Evolutionary conservation across 768 basidiomycete species (phyloP).

Genomic region (Macrocybe gigantea): DNA sequence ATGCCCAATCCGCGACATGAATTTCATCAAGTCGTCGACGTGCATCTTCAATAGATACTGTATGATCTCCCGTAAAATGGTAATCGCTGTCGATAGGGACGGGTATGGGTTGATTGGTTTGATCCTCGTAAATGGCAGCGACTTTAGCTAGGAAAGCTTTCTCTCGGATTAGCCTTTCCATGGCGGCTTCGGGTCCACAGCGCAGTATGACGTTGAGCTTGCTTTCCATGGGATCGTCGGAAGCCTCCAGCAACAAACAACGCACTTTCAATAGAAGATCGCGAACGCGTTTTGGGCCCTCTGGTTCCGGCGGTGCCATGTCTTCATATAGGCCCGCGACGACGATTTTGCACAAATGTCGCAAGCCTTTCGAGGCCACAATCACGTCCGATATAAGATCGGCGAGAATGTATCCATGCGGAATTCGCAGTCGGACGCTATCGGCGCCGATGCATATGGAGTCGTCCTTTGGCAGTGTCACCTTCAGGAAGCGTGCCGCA

Average conservation of each 20-base stretch:
- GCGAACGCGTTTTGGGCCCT: constrained; percentile 70
- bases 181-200: constrained; percentile 67
- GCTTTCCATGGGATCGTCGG: constrained; percentile 82
- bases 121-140: constrained; percentile 48
- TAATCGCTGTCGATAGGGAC: constrained; percentile 41
- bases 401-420: constrained; percentile 69
- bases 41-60: constrained; percentile 69
- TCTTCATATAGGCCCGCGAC: constrained; percentile 42
- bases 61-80: constrained; percentile 58
- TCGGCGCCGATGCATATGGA: constrained; percentile 33
- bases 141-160: constrained; percentile 79
- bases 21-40: constrained; percentile 59
- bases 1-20: constrained; percentile 70
- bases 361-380: constrained; percentile 65
- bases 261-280: constrained; percentile 51
- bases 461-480: constrained; percentile 13
- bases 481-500: constrained; percentile 35
- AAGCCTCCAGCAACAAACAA: constrained; percentile 68
- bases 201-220: constrained; percentile 70
- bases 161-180: constrained; percentile 65
- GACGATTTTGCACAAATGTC: constrained; percentile 60
- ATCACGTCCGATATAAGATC: constrained; percentile 69
- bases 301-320: constrained; percentile 60
- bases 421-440: constrained; percentile 71
- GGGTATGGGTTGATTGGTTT: constrained; percentile 15